A percentile compares a stretch with the other conserved stretches of the same genome.
These are phyloP conservation scores for Austroboletus novae-zelandiae DNA, from an alignment of 1,284 basidiomycete species.

Conservation along the genomic window DNA sequence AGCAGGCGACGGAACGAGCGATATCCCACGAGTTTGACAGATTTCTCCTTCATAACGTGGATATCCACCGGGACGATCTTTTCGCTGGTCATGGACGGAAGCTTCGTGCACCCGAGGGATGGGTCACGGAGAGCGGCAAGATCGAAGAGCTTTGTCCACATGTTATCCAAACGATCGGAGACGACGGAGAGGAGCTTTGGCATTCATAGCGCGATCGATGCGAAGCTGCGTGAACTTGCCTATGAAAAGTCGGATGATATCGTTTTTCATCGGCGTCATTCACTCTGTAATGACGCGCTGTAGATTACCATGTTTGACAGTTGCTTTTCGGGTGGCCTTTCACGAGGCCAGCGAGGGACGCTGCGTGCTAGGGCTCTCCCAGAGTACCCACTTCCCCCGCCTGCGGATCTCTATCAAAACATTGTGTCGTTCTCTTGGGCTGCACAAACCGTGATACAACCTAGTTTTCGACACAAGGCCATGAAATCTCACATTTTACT, in stretches of 20 bases:
- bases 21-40: slow-evolving; percentile 46
- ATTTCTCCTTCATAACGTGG: too few species aligned
- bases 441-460: slow-evolving; percentile 4
- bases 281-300: background rate
- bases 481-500: slow-evolving; percentile 22
- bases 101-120: slow-evolving; percentile 47
- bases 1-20: slow-evolving; percentile 49
- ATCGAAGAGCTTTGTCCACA: too few species aligned
- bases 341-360: slow-evolving; percentile 1
- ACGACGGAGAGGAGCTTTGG: slow-evolving; percentile 37
- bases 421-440: slow-evolving; percentile 9
- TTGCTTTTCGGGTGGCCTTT: slow-evolving; percentile 23
- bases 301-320: slow-evolving; percentile 20
- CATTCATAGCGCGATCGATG: slow-evolving; percentile 49
- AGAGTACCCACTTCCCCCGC: slow-evolving; percentile 7
- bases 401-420: slow-evolving; percentile 14
- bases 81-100: slow-evolving; percentile 64
- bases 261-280: background rate
- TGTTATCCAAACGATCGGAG: slow-evolving; percentile 43
- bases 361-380: slow-evolving; percentile 12
- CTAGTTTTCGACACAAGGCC: slow-evolving; percentile 15
- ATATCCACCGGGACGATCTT: slow-evolving; percentile 53
- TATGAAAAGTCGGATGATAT: slow-evolving; percentile 60
- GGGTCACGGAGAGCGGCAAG: slow-evolving; percentile 42
- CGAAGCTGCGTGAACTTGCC: slow-evolving; percentile 49